These are phyloP conservation scores for Furcasterigmium sp. DNA, from an alignment of 2,329 filamentous ascomycete genomes.

Conservation along the genomic window DNA sequence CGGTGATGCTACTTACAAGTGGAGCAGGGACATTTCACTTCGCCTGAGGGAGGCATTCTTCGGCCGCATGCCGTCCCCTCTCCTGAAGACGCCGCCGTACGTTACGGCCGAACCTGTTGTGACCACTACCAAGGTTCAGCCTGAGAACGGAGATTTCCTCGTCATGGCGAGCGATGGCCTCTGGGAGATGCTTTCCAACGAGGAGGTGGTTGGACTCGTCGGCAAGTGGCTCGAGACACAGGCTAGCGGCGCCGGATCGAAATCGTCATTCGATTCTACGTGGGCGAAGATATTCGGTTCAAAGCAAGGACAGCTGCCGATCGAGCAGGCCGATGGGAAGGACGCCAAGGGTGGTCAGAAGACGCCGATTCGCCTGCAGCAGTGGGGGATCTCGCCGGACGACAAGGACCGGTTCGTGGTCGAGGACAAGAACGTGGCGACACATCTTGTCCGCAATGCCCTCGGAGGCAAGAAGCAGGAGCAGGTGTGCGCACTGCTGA, in stretches of 20 bases:
- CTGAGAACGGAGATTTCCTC: constrained; percentile 86
- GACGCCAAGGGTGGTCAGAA: constrained; percentile 64
- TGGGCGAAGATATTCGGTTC: constrained; percentile 64
- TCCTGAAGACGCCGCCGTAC: constrained; percentile 89
- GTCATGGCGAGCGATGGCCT: constrained; percentile 95
- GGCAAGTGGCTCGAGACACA: constrained; percentile 94
- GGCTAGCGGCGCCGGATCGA: constrained; percentile 30
- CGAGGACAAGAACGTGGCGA: constrained; percentile 93
- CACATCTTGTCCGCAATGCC: constrained; percentile 91
- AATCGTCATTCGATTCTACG: constrained; percentile 55
- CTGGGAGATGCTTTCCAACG: constrained; percentile 99
- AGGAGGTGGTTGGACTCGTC: constrained; percentile 93
- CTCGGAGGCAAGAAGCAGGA: constrained; percentile 90
- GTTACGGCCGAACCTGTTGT: constrained; percentile 95
- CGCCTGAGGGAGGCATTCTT: constrained; percentile 84
- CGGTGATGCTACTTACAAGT: constrained; percentile 96
- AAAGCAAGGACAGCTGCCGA: constrained; percentile 58
- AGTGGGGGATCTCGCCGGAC: constrained; percentile 79
- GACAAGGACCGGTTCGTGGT: constrained; percentile 82
- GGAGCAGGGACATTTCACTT: constrained; percentile 78
- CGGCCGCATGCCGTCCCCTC: constrained; percentile 67
- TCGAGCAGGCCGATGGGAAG: constrained; percentile 56
- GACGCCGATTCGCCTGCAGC: constrained; percentile 79
- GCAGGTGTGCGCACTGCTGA: constrained; percentile 87
- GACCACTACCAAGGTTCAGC: constrained; percentile 87